Evolutionary conservation across 306 rosid species (phyloP).

Genomic region (Trifolium dubium): DNA sequence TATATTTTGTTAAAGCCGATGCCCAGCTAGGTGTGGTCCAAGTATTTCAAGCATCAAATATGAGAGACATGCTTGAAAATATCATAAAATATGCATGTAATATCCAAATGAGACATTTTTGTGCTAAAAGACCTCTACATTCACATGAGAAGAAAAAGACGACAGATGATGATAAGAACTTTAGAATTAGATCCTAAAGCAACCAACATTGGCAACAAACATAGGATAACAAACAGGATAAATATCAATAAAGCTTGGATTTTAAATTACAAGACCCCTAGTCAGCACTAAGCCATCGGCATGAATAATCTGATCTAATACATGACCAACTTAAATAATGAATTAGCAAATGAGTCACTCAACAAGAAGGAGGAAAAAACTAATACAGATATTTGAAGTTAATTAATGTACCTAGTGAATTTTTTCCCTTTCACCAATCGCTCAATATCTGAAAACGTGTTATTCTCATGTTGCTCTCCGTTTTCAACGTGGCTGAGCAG

Average conservation of each 20-base stretch:
- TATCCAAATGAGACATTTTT: conserved; percentile 14
- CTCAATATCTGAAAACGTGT: conserved; percentile 48
- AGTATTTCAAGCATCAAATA: background rate
- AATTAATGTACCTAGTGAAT: conserved; percentile 50
- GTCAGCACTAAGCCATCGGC: background rate
- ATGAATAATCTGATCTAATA: conserved; percentile 29
- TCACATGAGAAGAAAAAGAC: conserved; percentile 2
- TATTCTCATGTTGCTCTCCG: conserved; percentile 40
- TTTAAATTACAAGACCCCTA: background rate
- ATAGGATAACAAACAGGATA: background rate
- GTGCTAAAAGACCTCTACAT: background rate
- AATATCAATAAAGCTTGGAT: background rate
- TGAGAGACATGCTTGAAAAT: conserved; percentile 19
- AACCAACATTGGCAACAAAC: background rate
- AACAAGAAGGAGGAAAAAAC: conserved; percentile 18
- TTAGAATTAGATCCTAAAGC: background rate
- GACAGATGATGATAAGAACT: background rate
- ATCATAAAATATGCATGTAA: conserved; percentile 12
- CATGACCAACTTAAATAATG: conserved; percentile 18
- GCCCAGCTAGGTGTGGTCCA: background rate
- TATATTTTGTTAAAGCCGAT: background rate
- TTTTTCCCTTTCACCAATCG: conserved; percentile 41
- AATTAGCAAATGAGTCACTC: conserved; percentile 29
- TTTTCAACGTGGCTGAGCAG: conserved; percentile 28
- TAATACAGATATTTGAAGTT: background rate